phyloP scores from a whole-genome alignment of 106 monocot species.

The Acorus gramineus region DNA sequence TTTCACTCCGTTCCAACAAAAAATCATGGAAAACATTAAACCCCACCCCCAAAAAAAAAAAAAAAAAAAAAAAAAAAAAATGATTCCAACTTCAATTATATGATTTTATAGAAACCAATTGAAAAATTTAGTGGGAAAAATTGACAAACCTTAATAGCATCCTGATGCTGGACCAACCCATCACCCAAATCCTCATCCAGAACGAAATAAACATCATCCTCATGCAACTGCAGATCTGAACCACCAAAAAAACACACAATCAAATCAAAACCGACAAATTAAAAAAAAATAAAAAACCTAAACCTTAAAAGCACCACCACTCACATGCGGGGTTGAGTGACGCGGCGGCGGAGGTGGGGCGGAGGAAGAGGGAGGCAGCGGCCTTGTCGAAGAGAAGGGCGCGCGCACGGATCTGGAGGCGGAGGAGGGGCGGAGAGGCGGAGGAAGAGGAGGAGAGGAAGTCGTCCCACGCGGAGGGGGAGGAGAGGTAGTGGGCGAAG shows the following conservation, averaged over 20 bases:
- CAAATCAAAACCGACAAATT: neutral
- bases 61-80: neutral
- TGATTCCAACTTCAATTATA: neutral
- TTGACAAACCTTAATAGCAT: neutral
- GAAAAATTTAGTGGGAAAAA: too few relatives aligned
- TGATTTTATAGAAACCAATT: neutral
- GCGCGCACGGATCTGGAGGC: conserved; percentile 69
- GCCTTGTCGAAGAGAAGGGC: conserved; percentile 91
- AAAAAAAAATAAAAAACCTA: neutral
- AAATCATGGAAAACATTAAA: neutral
- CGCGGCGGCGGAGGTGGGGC: conserved; percentile 1
- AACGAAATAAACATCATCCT: conserved; percentile 76
- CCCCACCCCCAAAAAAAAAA: neutral
- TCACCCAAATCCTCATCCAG: conserved; percentile 49
- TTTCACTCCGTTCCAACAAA: too few relatives aligned
- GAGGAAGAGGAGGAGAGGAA: conserved; percentile 43
- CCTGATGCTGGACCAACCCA: conserved; percentile 24
- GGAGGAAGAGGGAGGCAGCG: conserved; percentile 44
- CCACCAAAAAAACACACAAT: neutral
- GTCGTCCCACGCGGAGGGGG: conserved; percentile 74
- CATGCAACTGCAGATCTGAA: conserved; percentile 81
- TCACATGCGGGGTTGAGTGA: conserved; percentile 48
- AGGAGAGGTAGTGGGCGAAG: conserved; percentile 52
- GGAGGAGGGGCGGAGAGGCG: conserved; percentile 24
- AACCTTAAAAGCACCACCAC: neutral